Base-by-base conservation (phyloP, 805 yeast species). In the Metschnikowia gelsemii region DNA sequence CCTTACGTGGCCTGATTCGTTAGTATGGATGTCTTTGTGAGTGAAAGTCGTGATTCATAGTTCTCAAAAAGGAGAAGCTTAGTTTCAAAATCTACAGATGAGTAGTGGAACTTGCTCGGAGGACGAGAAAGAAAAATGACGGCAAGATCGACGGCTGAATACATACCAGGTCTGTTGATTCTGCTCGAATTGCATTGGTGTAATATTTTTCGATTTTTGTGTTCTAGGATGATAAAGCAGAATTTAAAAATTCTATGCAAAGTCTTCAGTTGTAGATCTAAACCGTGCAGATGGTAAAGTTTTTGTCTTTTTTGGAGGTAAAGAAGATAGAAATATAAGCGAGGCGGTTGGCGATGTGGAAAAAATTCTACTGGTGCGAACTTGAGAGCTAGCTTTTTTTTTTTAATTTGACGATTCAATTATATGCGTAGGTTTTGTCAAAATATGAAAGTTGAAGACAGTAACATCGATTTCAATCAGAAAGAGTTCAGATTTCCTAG, bases 1-100 rank as follows among this genome's bases (percentile, higher is more conserved):
- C 52, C 23, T 44, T 46, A 32, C 53, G 53, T 33, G 51, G 50
- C 51, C 53, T 49, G 31, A 2, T 11, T 26, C 14, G 47, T 48
- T 42, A 46, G 50, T 40, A 42, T n/a, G n/a, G n/a, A n/a, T n/a
- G n/a, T n/a, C n/a, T n/a, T n/a, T n/a, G n/a, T n/a, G n/a, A n/a
- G n/a, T n/a, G n/a, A n/a, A n/a, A n/a, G n/a, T n/a, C n/a, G n/a
- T n/a, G n/a, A n/a, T n/a, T n/a, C n/a, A n/a, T n/a, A n/a, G n/a
- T 22, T 22, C 25, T 22, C 11, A 22, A 22, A 22, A n/a, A n/a
- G n/a, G n/a, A n/a, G n/a, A n/a, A n/a, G n/a, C n/a, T n/a, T n/a
- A n/a, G n/a, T 31, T 32, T 34, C 26, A 4, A 4, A 23, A 23
- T 23, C 26, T 11, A 23, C 9, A 23, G 12, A 23, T 8, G 11